A percentile compares a stretch with the other conserved stretches of the same genome.
phyloP scores from a whole-genome alignment of 108 stramenopile species.

The Cyclotella kingstonii region DNA sequence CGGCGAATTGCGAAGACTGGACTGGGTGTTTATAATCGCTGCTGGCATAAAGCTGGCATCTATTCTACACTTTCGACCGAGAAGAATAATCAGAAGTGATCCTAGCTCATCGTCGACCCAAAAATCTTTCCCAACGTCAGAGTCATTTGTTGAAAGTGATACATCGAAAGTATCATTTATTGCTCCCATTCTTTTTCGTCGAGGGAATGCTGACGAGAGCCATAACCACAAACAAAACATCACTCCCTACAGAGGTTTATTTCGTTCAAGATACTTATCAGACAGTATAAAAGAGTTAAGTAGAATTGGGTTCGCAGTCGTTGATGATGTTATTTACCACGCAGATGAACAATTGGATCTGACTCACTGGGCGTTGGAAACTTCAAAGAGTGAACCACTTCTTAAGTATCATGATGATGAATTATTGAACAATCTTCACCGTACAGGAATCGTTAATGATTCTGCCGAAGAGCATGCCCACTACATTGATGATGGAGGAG shows the following conservation, averaged over 20 bases:
- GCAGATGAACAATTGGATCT: conserved; percentile 4
- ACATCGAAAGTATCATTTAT: conserved; percentile 35
- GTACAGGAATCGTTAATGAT: conserved; percentile 14
- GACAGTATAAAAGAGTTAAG: conserved; percentile 14
- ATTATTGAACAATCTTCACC: not conserved
- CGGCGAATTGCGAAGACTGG: not conserved
- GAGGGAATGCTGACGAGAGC: conserved; percentile 21
- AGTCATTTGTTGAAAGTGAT: not conserved
- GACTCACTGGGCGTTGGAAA: conserved; percentile 6
- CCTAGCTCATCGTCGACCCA: not conserved
- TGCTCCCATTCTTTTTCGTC: conserved; percentile 30
- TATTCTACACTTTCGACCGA: not conserved
- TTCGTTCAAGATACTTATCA: conserved; percentile 3
- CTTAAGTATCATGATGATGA: not conserved
- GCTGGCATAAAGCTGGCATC: conserved; percentile 12
- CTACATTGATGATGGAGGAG: conserved; percentile 40
- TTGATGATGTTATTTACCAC: conserved; percentile 34
- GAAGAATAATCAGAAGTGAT: not conserved
- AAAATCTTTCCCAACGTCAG: not conserved
- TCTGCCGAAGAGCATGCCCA: conserved; percentile 12
- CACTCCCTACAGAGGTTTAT: conserved; percentile 8
- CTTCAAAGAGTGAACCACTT: not conserved
- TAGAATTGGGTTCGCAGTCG: conserved; percentile 41
- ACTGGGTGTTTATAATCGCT: not conserved
- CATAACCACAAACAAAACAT: not conserved